Base-by-base conservation (phyloP, 2,329 filamentous ascomycete species). In the Penicillium sp. region DNA sequence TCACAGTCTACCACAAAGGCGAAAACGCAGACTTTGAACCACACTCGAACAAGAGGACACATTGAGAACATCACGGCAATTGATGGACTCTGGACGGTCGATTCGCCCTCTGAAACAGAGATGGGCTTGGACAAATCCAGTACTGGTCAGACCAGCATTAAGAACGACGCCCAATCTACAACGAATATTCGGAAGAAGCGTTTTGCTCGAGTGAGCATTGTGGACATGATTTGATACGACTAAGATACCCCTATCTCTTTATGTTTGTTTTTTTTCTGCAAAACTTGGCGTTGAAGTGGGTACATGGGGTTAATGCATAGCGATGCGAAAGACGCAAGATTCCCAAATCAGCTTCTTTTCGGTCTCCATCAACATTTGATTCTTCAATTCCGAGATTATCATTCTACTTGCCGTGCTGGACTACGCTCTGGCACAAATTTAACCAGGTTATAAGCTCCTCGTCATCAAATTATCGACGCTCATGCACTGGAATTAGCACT, bases 181-280 rank as follows among this genome's bases (percentile, higher is more conserved):
- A 49, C 58, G 53, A 40, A 53, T 57, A 22, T 47, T 57, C 62
- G 47, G 35, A 73, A 72, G 61, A 76, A 77, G 61, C 65, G 72
- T 13, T 62, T 76, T 26, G 53, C 71, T 26, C 74, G 75, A 35
- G 75, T 76, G 19, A 77, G 75, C 65, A 69, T 77, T 35, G 17
- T 78, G 51, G 75, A 77, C 61, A 62, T 77, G 64, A 71, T 68
- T 53, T 62, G 35, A 17, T 17, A 53, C 19, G 13, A 37, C 50
- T 22, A 2, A 24, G 24, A 67, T 66, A 65, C 56, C 61, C 42
- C 44, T 53, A 58, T 38, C 26, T 38, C 30, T 47, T 40, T 47
- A 33, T 42, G 13, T 15, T 37, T 37, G 12, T 37, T 44, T 10
- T 15, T 40, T 9, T 24, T 47, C 12, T 40, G 6, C 44, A 7